These are phyloP conservation scores for Gloeostereum incarnatum DNA, from an alignment of 768 basidiomycete genomes.

Conservation along the genomic window DNA sequence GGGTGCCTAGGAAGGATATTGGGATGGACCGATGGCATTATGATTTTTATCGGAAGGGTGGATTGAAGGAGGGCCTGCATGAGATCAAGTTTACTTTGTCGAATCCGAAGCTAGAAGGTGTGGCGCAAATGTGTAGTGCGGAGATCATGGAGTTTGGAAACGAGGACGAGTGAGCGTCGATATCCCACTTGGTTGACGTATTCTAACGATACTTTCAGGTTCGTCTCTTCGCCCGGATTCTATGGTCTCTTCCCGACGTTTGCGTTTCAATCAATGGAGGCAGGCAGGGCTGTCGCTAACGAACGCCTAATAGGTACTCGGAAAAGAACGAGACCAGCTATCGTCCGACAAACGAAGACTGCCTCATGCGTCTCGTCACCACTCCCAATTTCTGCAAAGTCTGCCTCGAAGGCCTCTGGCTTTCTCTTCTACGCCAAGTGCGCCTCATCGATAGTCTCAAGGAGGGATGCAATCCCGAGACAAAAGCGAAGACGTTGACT, in stretches of 20 bases:
- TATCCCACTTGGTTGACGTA: not conserved
- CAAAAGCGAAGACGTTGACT: conserved; percentile 3
- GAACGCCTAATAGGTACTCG: conserved; percentile 39
- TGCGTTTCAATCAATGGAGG: conserved; percentile 13
- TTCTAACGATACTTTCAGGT: conserved; percentile 27
- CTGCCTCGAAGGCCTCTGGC: conserved; percentile 70
- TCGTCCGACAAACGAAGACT: conserved; percentile 78
- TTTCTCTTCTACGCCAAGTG: conserved; percentile 47
- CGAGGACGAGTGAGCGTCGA: conserved; percentile 40
- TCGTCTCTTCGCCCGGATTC: conserved; percentile 44
- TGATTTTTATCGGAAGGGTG: conserved; percentile 34
- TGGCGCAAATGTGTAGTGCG: conserved; percentile 68
- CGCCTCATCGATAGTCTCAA: conserved; percentile 50
- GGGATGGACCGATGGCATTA: conserved; percentile 75
- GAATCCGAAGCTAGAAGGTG: conserved; percentile 35
- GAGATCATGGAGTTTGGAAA: conserved; percentile 69
- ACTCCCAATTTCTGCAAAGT: conserved; percentile 67
- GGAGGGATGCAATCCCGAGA: conserved; percentile 22
- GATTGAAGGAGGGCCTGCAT: conserved; percentile 43
- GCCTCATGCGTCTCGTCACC: conserved; percentile 70
- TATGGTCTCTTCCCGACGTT: conserved; percentile 72
- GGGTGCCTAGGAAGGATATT: conserved; percentile 46
- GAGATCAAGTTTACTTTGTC: conserved; percentile 47
- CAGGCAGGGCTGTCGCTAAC: not conserved
- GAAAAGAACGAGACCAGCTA: conserved; percentile 56